phyloP scores from a whole-genome alignment of 139 green algal genomes.

The Eudorina sp. region DNA sequence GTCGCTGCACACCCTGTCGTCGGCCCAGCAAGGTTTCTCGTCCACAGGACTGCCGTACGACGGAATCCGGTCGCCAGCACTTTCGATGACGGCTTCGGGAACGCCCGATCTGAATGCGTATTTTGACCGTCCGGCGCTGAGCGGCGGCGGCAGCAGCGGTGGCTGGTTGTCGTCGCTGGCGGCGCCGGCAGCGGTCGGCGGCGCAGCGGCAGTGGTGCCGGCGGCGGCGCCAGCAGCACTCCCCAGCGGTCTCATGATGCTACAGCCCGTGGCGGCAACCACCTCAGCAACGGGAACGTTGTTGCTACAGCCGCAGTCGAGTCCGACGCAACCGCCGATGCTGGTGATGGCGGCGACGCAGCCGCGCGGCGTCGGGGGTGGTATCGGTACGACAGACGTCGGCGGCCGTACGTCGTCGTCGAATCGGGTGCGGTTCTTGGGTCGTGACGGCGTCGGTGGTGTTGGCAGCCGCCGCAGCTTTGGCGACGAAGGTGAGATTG shows the following conservation, averaged over 20 bases:
- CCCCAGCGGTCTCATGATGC: conserved; percentile 10
- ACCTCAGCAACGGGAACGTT: neutral
- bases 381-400: neutral
- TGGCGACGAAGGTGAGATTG: neutral
- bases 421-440: neutral
- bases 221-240: neutral
- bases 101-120: neutral
- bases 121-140: neutral
- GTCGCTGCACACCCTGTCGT: neutral
- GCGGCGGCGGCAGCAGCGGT: conserved; percentile 4
- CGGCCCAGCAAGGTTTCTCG: neutral
- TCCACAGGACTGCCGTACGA: neutral
- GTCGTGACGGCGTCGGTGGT: neutral
- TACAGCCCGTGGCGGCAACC: neutral
- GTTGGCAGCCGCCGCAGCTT: neutral
- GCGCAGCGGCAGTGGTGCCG: neutral
- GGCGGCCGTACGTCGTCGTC: neutral
- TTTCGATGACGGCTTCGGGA: neutral
- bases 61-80: neutral
- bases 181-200: neutral
- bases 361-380: too few relatives aligned
- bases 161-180: neutral
- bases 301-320: conserved; percentile 13
- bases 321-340: neutral
- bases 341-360: neutral